Conservation (phyloP, 139 green algal species). For the Monoraphidium neglectum region DNA sequence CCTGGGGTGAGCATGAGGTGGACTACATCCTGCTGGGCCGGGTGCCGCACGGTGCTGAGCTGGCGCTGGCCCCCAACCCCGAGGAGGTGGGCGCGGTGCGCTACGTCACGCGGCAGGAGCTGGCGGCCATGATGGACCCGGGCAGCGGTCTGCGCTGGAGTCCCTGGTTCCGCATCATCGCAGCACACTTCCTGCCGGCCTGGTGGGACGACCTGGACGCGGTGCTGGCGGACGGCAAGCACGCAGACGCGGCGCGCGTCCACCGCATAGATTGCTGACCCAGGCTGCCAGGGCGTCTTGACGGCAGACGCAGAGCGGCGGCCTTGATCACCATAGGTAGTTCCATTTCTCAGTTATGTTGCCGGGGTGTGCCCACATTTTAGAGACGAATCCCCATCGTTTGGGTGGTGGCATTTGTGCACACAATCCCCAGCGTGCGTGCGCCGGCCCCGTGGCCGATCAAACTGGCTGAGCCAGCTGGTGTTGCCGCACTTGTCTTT, state of each 20-base stretch:
- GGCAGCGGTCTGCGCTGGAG: constrained; percentile 61
- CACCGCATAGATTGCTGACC: constrained; percentile 42
- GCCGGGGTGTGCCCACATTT: too few relatives aligned
- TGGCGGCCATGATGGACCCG: constrained; percentile 64
- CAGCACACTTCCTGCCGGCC: constrained; percentile 64
- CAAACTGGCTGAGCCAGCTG: too few relatives aligned
- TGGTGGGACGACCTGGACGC: constrained; percentile 82
- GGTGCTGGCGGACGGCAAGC: constrained; percentile 40
- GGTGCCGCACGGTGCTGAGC: constrained; percentile 15
- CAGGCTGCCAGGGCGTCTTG: not conserved
- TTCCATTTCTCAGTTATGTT: too few relatives aligned
- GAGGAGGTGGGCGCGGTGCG: constrained; percentile 74
- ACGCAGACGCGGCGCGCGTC: constrained; percentile 58
- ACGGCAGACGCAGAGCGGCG: too few relatives aligned
- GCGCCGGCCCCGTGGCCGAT: too few relatives aligned
- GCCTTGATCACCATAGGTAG: too few relatives aligned
- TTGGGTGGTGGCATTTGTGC: too few relatives aligned
- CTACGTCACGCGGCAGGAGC: constrained; percentile 54
- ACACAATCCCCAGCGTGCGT: too few relatives aligned
- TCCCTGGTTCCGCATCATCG: constrained; percentile 91
- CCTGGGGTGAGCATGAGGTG: constrained; percentile 95
- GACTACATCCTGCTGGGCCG: constrained; percentile 92
- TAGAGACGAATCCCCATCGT: too few relatives aligned
- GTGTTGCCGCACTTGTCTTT: too few relatives aligned
- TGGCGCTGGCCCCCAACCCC: constrained; percentile 76